Base-by-base conservation (phyloP, 1,284 basidiomycete species). In the Cutaneotrichosporon sp. region DNA sequence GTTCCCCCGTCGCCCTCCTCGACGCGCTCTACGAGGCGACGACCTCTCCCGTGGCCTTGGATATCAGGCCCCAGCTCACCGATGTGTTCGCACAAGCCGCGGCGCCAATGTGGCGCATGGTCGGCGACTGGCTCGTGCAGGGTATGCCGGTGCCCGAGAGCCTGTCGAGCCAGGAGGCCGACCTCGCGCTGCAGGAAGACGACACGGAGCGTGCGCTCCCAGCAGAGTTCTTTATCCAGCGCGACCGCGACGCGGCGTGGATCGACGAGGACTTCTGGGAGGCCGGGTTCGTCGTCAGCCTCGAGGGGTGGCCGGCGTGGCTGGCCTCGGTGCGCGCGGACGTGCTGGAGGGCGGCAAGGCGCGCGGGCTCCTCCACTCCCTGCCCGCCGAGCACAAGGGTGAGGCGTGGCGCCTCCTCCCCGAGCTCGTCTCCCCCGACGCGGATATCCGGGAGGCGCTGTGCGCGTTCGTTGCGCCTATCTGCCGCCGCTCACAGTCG, bases 191-290 rank as follows among this genome's bases (percentile, higher is more conserved):
- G 22, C 79, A 79, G 33, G 85, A 84, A 10, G 60, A 78, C 14
- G 69, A 68, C 16, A 55, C 81, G 75, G 69, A 80, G 71, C 76
- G 81, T 24, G 76, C 87, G 1, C 85, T 90, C 18, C 86, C 87
- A 18, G 47, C 62, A 8, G 91, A 94, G 72, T 92, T 92, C 79
- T 92, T 91, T 76, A 85, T 93, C 57, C 86, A 89, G 69, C 67
- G 86, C 83, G 70, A 90, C 83, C 72, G 86, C 83, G 64, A 81
- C 86, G 65, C 84, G 80, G n/a, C 75, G 85, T 64, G 77, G 86
- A 69, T 87, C 85, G 76, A 88, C 85, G 7, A 80, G 45, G 89
- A 92, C 64, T 92, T 92, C 71, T 93, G 91, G 91, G 81, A 84
- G 38, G 86, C 88, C 36, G 89, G 88, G 0, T 92, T 88, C 74